Evolutionary conservation across 371 early-diverging fungal species (phyloP).

Genomic region (Apophysomyces ossiformis): DNA sequence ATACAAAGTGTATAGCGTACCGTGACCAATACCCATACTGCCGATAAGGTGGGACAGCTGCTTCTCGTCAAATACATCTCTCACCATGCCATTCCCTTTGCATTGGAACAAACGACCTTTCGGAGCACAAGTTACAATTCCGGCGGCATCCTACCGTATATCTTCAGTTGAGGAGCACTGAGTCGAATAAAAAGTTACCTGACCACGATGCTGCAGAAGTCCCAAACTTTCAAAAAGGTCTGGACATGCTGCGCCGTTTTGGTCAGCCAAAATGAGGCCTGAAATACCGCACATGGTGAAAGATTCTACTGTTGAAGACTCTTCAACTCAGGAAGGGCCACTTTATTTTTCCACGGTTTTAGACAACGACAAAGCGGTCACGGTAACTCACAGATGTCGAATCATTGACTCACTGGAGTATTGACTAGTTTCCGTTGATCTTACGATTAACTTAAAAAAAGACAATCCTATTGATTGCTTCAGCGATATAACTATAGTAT

Average conservation of each 20-base stretch:
- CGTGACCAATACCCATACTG: conserved; percentile 95
- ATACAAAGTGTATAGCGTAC: conserved; percentile 52
- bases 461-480: not conserved
- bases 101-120: conserved; percentile 96
- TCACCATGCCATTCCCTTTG: conserved; percentile 98
- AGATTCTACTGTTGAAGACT: conserved; percentile 5
- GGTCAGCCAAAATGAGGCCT: conserved; percentile 85
- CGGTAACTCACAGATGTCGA: conserved; percentile 7
- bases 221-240: conserved; percentile 94
- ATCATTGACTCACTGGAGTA: not conserved
- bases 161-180: conserved; percentile 6
- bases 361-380: conserved; percentile 15
- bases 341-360: conserved; percentile 5
- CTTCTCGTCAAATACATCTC: conserved; percentile 89
- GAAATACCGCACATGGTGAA: conserved; percentile 91
- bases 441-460: not conserved
- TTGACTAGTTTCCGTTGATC: not conserved
- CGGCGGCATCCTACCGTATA: conserved; percentile 93
- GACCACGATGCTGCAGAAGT: conserved; percentile 96
- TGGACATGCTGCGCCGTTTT: conserved; percentile 70
- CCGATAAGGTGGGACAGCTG: conserved; percentile 82
- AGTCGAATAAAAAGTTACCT: conserved; percentile 61
- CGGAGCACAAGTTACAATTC: conserved; percentile 95
- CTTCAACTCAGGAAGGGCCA: conserved; percentile 5
- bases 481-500: too few species aligned